Evolutionary conservation across 2,329 filamentous ascomycete species (phyloP), one percentile per base, ranked within the genome.

Genomic region (Cladobotryum mycophilum): DNA sequence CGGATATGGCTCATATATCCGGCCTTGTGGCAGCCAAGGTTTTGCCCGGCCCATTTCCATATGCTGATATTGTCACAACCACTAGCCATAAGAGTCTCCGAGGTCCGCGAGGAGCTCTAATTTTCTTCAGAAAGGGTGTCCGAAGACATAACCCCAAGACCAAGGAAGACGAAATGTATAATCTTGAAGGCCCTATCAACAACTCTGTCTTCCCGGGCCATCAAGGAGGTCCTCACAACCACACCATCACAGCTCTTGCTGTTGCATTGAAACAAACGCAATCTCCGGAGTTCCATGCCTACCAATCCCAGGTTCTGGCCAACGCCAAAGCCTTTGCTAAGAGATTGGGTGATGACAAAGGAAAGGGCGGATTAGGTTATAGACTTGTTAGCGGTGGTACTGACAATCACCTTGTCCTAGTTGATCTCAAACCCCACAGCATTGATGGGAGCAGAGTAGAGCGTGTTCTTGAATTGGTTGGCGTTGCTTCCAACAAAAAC

Each of bases 401-500:
- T 22, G 93, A 99, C 74, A 97, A 96, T 76, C 93, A 99, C 73
- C 85, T 99, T 57, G 88, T 99, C 11, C 80, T 99, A 15, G 78
- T 93, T 45, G 93, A 99, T 69, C 81, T 99, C 46, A 95, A 95
- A 74, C 84, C 88, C 36, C 88, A 93, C 66, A 79, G 79, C 52
- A 84, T 99, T 54, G 93, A 99, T 64, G 91, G 91, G 59, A 86
- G 87, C 20, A 85, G 91, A 48, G 89, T 96, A 13, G 91, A 96
- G 75, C 85, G 89, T 43, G 84, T 96, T 14, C 80, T 96, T 20
- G 91, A 96, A 68, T 82, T 95, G 43, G 89, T 95, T 58, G 92
- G 92, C 61, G 92, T 97, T 47, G 93, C 93, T n/a, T 87, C 88
- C 67, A 99, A 99, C 79, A 99, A 99, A 80, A 99, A 99, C 75